Percentiles rank a stretch among this genome's conserved stretches.
phyloP scores from a whole-genome alignment of 2,329 filamentous ascomycete species.

The Alternaria infectoria region DNA sequence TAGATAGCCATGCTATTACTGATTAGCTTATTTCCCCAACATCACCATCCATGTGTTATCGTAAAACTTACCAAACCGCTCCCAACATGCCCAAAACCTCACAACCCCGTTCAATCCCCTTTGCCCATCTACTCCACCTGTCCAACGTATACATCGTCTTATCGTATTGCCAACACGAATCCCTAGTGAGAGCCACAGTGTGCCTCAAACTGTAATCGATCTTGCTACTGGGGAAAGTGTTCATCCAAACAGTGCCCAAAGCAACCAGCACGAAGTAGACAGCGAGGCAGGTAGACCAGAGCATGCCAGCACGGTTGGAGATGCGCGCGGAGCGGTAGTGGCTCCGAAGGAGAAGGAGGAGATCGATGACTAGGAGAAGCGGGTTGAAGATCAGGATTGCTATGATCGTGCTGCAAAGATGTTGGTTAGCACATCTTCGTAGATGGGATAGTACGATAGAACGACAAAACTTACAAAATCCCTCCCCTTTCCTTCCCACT shows the following conservation, averaged over 20 bases:
- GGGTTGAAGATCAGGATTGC: not conserved
- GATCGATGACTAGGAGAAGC: not conserved
- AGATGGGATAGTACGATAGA: not conserved
- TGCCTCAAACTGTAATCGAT: not conserved
- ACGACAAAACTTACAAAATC: not conserved
- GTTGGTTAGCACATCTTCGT: not conserved
- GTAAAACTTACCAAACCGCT: not conserved
- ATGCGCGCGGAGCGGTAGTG: not conserved
- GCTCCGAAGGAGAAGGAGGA: not conserved
- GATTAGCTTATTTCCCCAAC: not conserved
- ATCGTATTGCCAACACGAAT: not conserved
- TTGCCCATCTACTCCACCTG: not conserved
- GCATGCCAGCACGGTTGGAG: conserved; percentile 1
- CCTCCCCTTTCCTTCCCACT: not conserved
- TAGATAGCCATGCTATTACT: not conserved
- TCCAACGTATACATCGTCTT: not conserved
- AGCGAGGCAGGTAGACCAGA: not conserved
- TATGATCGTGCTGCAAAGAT: not conserved
- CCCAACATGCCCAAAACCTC: not conserved
- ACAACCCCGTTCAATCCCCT: not conserved
- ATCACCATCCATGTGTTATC: not conserved
- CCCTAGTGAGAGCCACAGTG: not conserved
- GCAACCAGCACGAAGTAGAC: not conserved
- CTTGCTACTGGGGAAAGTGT: not conserved
- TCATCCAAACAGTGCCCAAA: not conserved